Conservation (phyloP, 768 basidiomycete genomes). For the Lactarius evosmus region DNA sequence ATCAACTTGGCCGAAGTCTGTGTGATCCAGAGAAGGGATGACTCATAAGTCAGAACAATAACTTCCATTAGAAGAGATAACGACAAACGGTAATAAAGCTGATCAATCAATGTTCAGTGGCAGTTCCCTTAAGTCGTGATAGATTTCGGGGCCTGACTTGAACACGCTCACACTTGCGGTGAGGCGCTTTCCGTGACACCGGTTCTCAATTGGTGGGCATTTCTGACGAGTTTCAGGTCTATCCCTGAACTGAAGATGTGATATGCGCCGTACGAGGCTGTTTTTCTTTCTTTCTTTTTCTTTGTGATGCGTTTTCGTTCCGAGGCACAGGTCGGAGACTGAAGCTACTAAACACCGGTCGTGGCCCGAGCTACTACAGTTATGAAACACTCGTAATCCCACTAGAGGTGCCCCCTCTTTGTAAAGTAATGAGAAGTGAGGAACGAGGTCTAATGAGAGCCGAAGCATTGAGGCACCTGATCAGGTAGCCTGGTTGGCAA, state of each 20-base stretch:
- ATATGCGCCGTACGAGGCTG: not conserved
- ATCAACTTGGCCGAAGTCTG: not conserved
- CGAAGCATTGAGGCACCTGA: too few relatives aligned
- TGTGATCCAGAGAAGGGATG: too few relatives aligned
- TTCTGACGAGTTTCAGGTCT: not conserved
- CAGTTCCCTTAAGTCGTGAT: not conserved
- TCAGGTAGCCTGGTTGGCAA: too few relatives aligned
- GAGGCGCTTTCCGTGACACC: not conserved
- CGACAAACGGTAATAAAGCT: not conserved
- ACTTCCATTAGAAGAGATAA: not conserved
- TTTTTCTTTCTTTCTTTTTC: too few relatives aligned
- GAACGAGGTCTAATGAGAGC: too few relatives aligned
- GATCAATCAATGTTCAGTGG: not conserved
- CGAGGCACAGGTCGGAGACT: too few relatives aligned
- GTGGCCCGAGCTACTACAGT: too few relatives aligned
- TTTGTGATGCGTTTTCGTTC: too few relatives aligned
- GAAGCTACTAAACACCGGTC: too few relatives aligned
- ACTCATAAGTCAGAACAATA: not conserved
- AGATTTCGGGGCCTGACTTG: not conserved
- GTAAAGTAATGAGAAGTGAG: too few relatives aligned
- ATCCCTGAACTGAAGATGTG: not conserved
- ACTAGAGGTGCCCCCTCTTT: too few relatives aligned
- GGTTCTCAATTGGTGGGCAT: not conserved
- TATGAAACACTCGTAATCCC: too few relatives aligned
- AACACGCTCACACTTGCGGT: not conserved